Conservation (phyloP, 1,139 yeast genomes). For the Debaryomyces fabryi region DNA sequence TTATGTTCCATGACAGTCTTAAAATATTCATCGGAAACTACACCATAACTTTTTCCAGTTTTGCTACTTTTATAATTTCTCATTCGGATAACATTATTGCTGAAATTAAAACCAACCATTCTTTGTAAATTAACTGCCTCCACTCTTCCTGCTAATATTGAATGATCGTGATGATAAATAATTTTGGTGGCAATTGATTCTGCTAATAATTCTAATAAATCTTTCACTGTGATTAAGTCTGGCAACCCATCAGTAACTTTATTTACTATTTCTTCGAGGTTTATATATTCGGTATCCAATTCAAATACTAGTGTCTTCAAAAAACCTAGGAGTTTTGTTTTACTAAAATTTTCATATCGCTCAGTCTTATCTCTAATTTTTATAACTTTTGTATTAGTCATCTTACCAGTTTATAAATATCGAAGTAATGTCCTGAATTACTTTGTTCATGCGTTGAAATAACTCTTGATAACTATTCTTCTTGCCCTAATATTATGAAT, state of each 20-base stretch:
- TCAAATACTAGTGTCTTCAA: conserved; percentile 20
- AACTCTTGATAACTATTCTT: not conserved
- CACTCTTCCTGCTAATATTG: conserved; percentile 51
- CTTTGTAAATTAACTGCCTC: conserved; percentile 38
- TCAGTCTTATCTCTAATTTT: conserved; percentile 10
- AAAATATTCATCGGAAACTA: conserved; percentile 30
- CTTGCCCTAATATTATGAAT: not conserved
- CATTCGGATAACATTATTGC: conserved; percentile 35
- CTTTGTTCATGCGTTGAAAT: not conserved
- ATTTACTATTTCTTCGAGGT: conserved; percentile 26
- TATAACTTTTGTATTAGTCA: conserved; percentile 14
- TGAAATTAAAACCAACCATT: conserved; percentile 29
- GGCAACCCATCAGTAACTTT: conserved; percentile 37
- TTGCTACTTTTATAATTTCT: conserved; percentile 18
- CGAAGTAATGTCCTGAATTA: not conserved
- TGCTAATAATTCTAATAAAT: conserved; percentile 41
- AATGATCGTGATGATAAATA: conserved; percentile 49
- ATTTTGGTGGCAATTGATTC: conserved; percentile 51
- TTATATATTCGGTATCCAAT: conserved; percentile 24
- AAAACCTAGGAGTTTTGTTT: conserved; percentile 17
- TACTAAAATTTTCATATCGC: conserved; percentile 16
- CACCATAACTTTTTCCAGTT: conserved; percentile 17
- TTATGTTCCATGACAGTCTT: conserved; percentile 34
- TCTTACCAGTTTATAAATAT: conserved; percentile 4
- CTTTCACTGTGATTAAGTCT: conserved; percentile 27